These are phyloP conservation scores for Rhodosporidiobolus sp. DNA, from an alignment of 768 basidiomycete genomes.

Conservation along the genomic window DNA sequence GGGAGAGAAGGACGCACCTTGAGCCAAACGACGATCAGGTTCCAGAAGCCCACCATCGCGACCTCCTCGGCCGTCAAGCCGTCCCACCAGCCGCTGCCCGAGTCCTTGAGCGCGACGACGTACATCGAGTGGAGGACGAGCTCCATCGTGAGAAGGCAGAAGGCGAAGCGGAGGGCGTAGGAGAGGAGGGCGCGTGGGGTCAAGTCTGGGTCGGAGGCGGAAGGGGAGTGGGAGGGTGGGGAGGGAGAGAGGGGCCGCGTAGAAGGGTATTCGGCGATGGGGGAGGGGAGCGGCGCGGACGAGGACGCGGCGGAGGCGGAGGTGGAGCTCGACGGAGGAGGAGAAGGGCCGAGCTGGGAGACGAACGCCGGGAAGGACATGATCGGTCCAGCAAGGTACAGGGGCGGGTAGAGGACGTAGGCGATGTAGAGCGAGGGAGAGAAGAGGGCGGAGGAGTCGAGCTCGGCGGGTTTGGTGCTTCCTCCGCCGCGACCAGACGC, in stretches of 20 bases:
- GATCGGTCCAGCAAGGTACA: slow-evolving; percentile 95
- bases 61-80: slow-evolving; percentile 15
- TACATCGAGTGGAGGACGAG: slow-evolving; percentile 90
- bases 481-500: too few relatives aligned
- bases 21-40: slow-evolving; percentile 89
- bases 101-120: slow-evolving; percentile 91
- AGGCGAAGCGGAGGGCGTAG: slow-evolving; percentile 69
- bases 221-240: background rate
- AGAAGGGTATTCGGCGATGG: slow-evolving; percentile 26
- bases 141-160: slow-evolving; percentile 80
- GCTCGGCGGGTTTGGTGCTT: slow-evolving; percentile 56
- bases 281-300: slow-evolving; percentile 51
- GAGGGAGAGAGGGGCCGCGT: slow-evolving; percentile 49
- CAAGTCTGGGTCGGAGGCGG: slow-evolving; percentile 25
- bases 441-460: slow-evolving; percentile 61
- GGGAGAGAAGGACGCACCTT: slow-evolving; percentile 60
- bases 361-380: slow-evolving; percentile 93
- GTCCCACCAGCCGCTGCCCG: slow-evolving; percentile 52
- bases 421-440: slow-evolving; percentile 69
- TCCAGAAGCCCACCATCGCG: slow-evolving; percentile 90
- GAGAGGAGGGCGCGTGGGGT: slow-evolving; percentile 44
- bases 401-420: slow-evolving; percentile 84
- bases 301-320: background rate
- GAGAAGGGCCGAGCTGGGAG: slow-evolving; percentile 65
- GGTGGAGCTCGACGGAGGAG: background rate